A percentile compares a stretch with the other conserved stretches of the same genome.
phyloP scores from a whole-genome alignment of 306 rosid species.

The Sicyos edulis region DNA sequence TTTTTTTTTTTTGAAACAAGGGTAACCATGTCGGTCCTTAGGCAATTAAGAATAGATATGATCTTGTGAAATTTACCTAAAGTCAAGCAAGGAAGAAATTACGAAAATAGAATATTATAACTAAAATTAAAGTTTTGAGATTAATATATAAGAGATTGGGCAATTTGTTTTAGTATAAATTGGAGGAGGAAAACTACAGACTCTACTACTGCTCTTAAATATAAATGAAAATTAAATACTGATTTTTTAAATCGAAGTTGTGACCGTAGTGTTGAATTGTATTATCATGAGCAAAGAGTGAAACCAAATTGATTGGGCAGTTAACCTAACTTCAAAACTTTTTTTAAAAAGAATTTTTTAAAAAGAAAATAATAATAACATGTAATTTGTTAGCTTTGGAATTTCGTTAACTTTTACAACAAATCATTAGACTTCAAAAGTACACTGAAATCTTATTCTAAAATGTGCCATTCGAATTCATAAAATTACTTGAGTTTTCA shows the following conservation, averaged over 20 bases:
- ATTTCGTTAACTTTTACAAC: slow-evolving; percentile 4
- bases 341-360: neutral
- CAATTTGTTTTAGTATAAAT: too few relatives aligned
- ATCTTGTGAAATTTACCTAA: neutral
- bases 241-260: too few relatives aligned
- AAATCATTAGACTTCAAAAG: slow-evolving; percentile 8
- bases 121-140: neutral
- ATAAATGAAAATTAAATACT: too few relatives aligned
- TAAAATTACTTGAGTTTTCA: neutral
- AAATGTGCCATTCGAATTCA: neutral
- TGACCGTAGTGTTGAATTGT: too few relatives aligned
- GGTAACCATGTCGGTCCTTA: too few relatives aligned
- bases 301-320: neutral
- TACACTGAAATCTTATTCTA: slow-evolving; percentile 2
- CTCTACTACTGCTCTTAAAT: too few relatives aligned
- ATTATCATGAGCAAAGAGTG: too few relatives aligned
- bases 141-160: neutral
- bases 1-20: too few relatives aligned
- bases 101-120: neutral
- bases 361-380: neutral
- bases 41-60: neutral
- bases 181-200: too few relatives aligned
- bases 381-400: neutral
- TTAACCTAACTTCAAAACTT: neutral
- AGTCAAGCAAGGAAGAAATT: neutral